A percentile compares a stretch with the other conserved stretches of the same genome.
Evolutionary conservation across 2,329 filamentous ascomycete species (phyloP).

Genomic region (Colletotrichum sp.): DNA sequence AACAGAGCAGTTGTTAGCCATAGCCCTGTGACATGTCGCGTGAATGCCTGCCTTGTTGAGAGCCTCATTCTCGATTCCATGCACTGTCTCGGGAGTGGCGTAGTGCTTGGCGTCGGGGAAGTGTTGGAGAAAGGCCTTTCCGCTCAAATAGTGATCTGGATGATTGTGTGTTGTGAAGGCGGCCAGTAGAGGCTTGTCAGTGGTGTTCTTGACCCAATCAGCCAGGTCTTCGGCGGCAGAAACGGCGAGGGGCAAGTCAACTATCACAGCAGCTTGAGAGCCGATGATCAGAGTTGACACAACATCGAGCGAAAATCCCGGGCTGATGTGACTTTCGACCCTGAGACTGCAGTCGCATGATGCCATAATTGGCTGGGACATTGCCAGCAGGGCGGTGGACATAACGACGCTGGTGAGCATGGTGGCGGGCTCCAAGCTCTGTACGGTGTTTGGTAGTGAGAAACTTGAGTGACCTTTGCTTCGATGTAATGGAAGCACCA

Average conservation of each 20-base stretch:
- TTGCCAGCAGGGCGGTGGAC: background rate
- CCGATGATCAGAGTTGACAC: constrained; percentile 12
- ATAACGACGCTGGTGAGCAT: background rate
- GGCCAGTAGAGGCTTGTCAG: constrained; percentile 7
- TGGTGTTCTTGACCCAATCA: constrained; percentile 6
- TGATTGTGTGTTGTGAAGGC: constrained; percentile 6
- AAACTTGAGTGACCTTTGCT: background rate
- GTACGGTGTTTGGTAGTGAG: background rate
- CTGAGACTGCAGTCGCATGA: background rate
- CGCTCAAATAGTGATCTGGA: constrained; percentile 15
- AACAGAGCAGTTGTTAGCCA: background rate
- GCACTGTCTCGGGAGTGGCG: background rate
- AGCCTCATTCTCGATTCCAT: background rate
- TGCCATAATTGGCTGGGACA: background rate
- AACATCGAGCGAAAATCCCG: background rate
- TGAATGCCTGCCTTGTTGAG: background rate
- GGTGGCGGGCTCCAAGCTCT: background rate
- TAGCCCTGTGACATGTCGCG: background rate
- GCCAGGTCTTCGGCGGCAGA: background rate
- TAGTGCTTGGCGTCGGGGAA: constrained; percentile 13
- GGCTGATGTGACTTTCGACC: background rate
- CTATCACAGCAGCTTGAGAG: background rate
- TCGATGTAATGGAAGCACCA: background rate
- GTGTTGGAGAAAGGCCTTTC: background rate
- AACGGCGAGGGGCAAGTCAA: constrained; percentile 10